A percentile compares a stretch with the other conserved stretches of the same genome.
phyloP scores from a whole-genome alignment of 2,329 filamentous ascomycete genomes.

The Chrysoporthe puriensis region DNA sequence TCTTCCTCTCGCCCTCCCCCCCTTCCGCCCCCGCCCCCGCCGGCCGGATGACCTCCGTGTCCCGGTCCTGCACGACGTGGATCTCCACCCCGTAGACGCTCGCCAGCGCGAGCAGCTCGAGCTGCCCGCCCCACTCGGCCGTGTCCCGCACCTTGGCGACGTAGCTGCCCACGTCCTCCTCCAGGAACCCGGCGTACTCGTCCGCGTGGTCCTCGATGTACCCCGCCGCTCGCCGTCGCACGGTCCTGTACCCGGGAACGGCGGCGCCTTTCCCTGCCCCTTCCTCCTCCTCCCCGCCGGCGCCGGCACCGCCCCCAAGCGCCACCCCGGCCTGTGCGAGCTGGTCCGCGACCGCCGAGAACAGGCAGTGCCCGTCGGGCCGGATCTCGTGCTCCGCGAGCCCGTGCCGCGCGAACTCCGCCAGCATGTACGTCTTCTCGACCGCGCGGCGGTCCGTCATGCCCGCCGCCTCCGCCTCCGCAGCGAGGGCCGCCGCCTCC shows the following conservation, averaged over 20 bases:
- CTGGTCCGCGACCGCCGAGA: constrained; percentile 89
- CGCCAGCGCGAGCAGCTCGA: constrained; percentile 86
- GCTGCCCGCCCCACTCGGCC: constrained; percentile 93
- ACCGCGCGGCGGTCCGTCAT: constrained; percentile 74
- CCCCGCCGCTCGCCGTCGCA: constrained; percentile 72
- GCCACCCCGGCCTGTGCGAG: constrained; percentile 58
- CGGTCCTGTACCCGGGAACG: constrained; percentile 61
- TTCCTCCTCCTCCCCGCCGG: constrained; percentile 33
- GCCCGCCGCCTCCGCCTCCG: constrained; percentile 73
- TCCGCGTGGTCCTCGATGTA: constrained; percentile 77
- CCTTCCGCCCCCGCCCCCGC: constrained; percentile 41
- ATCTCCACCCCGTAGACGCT: constrained; percentile 80
- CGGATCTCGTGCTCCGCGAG: constrained; percentile 78
- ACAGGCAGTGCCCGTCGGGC: constrained; percentile 94
- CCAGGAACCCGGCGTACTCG: constrained; percentile 85
- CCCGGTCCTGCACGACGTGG: constrained; percentile 82
- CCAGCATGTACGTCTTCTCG: constrained; percentile 73
- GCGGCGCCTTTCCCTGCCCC: constrained; percentile 24
- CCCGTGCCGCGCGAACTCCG: constrained; percentile 63
- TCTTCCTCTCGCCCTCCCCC: constrained; percentile 52
- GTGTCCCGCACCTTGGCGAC: constrained; percentile 79
- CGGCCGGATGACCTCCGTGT: constrained; percentile 74
- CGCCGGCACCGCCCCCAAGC: constrained; percentile 36
- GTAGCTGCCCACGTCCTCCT: constrained; percentile 77
- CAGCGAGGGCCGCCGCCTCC: constrained; percentile 68